A percentile compares a stretch with the other conserved stretches of the same genome.
Conservation (phyloP, 2,329 filamentous ascomycete species). For the Akanthomyces lecanii region DNA sequence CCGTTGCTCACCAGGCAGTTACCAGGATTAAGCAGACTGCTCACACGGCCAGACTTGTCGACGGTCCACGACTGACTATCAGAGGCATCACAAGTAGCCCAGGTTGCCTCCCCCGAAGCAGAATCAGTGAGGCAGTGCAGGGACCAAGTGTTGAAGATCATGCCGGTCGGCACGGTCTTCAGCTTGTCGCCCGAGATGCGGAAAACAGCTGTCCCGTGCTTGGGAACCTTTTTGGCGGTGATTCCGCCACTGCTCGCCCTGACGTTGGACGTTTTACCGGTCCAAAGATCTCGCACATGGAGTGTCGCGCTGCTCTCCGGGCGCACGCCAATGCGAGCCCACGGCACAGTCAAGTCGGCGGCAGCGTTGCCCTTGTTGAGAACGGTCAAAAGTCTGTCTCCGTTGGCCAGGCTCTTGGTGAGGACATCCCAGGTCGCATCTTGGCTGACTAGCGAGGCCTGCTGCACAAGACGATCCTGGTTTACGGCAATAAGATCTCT, state of each 20-base stretch:
- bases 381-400: conserved; percentile 41
- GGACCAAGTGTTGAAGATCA: conserved; percentile 44
- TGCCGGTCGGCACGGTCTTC: conserved; percentile 36
- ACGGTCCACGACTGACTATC: conserved; percentile 40
- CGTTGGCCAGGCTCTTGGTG: conserved; percentile 40
- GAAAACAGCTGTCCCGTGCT: conserved; percentile 37
- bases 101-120: conserved; percentile 24
- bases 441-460: conserved; percentile 42
- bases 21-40: conserved; percentile 30
- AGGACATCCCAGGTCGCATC: conserved; percentile 40
- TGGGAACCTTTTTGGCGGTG: not conserved
- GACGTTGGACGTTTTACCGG: conserved; percentile 25
- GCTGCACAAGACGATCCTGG: conserved; percentile 37
- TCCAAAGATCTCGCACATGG: conserved; percentile 38
- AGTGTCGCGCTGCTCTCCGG: conserved; percentile 23
- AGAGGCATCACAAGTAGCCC: conserved; percentile 30
- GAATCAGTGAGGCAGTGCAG: conserved; percentile 31
- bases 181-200: conserved; percentile 31
- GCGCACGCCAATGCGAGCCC: conserved; percentile 32
- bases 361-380: conserved; percentile 36
- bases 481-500: conserved; percentile 36
- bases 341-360: conserved; percentile 27
- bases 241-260: conserved; percentile 24
- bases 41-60: conserved; percentile 29
- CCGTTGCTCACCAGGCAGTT: conserved; percentile 26